Percentiles rank a stretch among this genome's conserved stretches.
Evolutionary conservation across 768 basidiomycete species (phyloP).

Genomic region (Gelatoporia subvermispora): DNA sequence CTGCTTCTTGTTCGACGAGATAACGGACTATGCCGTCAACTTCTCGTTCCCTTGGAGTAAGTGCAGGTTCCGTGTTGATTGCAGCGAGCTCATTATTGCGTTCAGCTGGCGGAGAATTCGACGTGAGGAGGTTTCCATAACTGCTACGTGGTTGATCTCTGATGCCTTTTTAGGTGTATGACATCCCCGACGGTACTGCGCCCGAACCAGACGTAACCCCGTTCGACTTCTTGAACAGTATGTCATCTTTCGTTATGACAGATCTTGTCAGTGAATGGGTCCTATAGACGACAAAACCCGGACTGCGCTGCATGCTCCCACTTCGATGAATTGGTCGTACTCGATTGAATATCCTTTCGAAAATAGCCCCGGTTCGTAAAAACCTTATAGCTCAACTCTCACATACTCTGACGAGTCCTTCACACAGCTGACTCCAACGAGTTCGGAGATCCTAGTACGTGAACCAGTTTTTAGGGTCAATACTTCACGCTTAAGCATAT

Average conservation of each 20-base stretch:
- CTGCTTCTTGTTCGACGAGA: constrained; percentile 57
- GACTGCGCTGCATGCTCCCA: too few species aligned
- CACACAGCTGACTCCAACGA: constrained; percentile 5
- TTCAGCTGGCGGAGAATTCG: not conserved
- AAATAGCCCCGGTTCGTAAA: too few species aligned
- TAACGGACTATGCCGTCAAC: constrained; percentile 66
- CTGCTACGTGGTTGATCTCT: not conserved
- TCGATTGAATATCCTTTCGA: too few species aligned
- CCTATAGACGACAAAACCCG: too few species aligned
- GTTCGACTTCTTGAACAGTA: constrained; percentile 52
- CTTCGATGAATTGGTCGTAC: too few species aligned
- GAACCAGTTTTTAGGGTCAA: not conserved
- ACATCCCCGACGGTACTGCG: constrained; percentile 22
- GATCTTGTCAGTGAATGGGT: constrained; percentile 23
- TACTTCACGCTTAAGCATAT: not conserved
- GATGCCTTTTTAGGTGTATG: constrained; percentile 8
- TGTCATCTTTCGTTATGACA: too few species aligned
- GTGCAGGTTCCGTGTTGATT: not conserved
- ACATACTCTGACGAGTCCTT: constrained; percentile 28
- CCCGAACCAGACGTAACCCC: constrained; percentile 49
- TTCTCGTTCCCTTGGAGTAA: constrained; percentile 56
- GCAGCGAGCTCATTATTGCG: not conserved
- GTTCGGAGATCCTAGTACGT: constrained; percentile 7
- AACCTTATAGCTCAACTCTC: constrained; percentile 16
- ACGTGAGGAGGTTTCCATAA: not conserved